A percentile compares a stretch with the other conserved stretches of the same genome.
These are phyloP conservation scores for Apiotrichum laibachii DNA, from an alignment of 1,284 basidiomycete species.

Conservation along the genomic window DNA sequence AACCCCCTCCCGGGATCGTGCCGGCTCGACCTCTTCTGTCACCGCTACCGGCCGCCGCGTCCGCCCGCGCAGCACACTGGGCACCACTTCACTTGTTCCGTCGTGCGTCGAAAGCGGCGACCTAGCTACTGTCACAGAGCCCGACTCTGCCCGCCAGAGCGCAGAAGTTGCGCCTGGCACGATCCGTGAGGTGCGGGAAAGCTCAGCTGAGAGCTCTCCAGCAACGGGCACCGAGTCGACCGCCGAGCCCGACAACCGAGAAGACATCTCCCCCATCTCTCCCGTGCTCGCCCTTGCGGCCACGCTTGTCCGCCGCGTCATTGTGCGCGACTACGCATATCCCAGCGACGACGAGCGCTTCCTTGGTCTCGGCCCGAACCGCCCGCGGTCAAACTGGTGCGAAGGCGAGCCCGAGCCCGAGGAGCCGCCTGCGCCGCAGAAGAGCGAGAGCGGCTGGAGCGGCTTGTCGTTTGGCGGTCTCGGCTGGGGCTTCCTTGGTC, in stretches of 20 bases:
- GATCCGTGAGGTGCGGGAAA: conserved; percentile 1
- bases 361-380: conserved; percentile 26
- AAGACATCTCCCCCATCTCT: not conserved
- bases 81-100: conserved; percentile 5
- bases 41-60: conserved; percentile 1
- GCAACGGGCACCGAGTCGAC: not conserved
- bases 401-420: conserved; percentile 22
- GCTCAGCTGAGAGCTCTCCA: not conserved
- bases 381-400: conserved; percentile 19
- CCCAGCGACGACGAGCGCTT: conserved; percentile 33
- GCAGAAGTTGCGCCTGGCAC: not conserved
- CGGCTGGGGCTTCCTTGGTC: conserved; percentile 27
- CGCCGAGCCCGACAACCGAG: not conserved
- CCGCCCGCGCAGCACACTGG: conserved; percentile 14
- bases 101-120: not conserved
- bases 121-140: conserved; percentile 1
- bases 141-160: not conserved
- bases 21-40: not conserved
- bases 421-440: not conserved
- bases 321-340: conserved; percentile 45
- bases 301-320: conserved; percentile 20
- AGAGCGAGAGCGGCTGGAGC: conserved; percentile 24
- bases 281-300: conserved; percentile 4
- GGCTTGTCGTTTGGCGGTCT: conserved; percentile 15
- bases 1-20: conserved; percentile 4